These are phyloP conservation scores for Dothistroma pini DNA, from an alignment of 2,329 filamentous ascomycete species.

Conservation along the genomic window DNA sequence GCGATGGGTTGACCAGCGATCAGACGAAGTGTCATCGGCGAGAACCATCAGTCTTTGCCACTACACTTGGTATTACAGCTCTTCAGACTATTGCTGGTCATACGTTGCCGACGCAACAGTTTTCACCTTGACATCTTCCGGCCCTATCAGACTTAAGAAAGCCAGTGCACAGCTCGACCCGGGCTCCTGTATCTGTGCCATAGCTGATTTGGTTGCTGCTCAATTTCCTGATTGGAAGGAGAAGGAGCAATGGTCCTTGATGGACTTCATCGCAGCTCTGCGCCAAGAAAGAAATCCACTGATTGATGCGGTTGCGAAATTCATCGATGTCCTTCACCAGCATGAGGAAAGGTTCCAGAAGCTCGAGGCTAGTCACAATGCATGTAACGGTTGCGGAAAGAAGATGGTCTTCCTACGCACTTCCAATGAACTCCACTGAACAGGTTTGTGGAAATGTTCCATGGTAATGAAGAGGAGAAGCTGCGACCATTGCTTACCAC, in stretches of 20 bases:
- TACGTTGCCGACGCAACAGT: conserved; percentile 16
- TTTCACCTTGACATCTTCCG: conserved; percentile 9
- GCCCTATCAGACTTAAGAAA: conserved; percentile 12
- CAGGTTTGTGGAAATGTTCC: not conserved
- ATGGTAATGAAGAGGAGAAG: not conserved
- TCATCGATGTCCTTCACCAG: conserved; percentile 15
- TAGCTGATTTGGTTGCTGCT: conserved; percentile 12
- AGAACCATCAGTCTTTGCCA: conserved; percentile 16
- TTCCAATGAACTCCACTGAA: conserved; percentile 3
- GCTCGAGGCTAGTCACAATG: conserved; percentile 9
- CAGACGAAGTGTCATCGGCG: conserved; percentile 10
- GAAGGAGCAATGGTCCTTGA: conserved; percentile 17
- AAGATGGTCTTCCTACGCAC: conserved; percentile 14
- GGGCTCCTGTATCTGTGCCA: conserved; percentile 13
- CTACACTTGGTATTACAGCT: conserved; percentile 18
- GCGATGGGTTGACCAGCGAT: conserved; percentile 15
- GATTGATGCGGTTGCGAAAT: conserved; percentile 15
- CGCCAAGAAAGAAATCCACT: conserved; percentile 18
- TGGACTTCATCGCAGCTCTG: conserved; percentile 18
- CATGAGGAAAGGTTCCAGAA: conserved; percentile 14
- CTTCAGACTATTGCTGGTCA: conserved; percentile 10
- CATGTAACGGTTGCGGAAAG: conserved; percentile 13
- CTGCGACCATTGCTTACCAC: not conserved
- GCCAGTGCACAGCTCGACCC: conserved; percentile 9
- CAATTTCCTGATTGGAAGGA: conserved; percentile 19